These are phyloP conservation scores for Zalerion maritima DNA, from an alignment of 495 filamentous ascomycete species.

Conservation along the genomic window DNA sequence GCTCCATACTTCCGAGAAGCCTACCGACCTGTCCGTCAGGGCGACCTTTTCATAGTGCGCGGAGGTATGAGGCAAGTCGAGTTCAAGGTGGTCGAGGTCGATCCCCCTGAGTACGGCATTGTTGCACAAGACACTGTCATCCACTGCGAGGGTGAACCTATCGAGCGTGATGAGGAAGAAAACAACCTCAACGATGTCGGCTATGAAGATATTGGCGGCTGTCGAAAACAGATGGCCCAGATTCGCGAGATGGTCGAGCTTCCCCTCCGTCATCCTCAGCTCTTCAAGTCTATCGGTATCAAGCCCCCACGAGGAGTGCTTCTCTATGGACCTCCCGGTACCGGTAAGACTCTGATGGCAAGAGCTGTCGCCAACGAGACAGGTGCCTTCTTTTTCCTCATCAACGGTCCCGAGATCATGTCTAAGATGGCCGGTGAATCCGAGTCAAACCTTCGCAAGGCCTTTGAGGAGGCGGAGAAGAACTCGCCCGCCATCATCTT, in stretches of 20 bases:
- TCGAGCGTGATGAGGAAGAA: slow-evolving; percentile 97
- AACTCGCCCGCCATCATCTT: slow-evolving; percentile 99
- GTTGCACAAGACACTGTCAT: slow-evolving; percentile 98
- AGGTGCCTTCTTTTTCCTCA: slow-evolving; percentile 97
- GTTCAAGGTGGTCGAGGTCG: slow-evolving; percentile 98
- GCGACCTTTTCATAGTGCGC: slow-evolving; percentile 90
- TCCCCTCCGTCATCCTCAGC: slow-evolving; percentile 87
- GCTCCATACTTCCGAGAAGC: slow-evolving; percentile 99
- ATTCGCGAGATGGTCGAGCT: slow-evolving; percentile 97
- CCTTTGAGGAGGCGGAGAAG: slow-evolving; percentile 98
- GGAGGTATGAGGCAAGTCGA: slow-evolving; percentile 98
- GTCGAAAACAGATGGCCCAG: slow-evolving; percentile 99
- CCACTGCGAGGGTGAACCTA: slow-evolving; percentile 96
- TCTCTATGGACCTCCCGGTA: slow-evolving; percentile 94
- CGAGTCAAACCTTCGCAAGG: slow-evolving; percentile 92
- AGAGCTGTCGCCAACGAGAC: slow-evolving; percentile 98
- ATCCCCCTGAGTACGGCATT: slow-evolving; percentile 95
- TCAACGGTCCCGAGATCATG: slow-evolving; percentile 99
- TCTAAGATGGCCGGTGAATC: slow-evolving; percentile 99
- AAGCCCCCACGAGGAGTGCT: slow-evolving; percentile 98
- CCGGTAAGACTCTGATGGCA: slow-evolving; percentile 98
- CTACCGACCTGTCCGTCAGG: slow-evolving; percentile 90
- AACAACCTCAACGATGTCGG: slow-evolving; percentile 98
- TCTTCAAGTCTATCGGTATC: slow-evolving; percentile 99
- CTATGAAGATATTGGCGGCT: slow-evolving; percentile 98